Base-by-base conservation (phyloP, 2,329 filamentous ascomycete species). In the Beauveria caledonica region DNA sequence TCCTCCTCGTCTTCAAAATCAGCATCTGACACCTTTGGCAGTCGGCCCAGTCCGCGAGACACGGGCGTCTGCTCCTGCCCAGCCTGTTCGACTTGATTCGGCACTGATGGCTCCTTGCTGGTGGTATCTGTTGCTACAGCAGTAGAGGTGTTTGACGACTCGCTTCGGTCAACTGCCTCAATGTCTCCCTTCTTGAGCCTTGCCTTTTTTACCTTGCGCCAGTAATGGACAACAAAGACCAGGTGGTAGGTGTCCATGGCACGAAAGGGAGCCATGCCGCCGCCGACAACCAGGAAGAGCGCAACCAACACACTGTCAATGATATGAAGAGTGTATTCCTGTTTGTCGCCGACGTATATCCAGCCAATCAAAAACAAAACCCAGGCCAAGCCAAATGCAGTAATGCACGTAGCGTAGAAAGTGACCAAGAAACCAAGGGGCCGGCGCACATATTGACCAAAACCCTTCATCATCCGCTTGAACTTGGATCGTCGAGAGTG, bases 321-420 rank as follows among this genome's bases (percentile, higher is more conserved):
- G 53, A 89, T 73, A 63, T 89, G 85, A 66, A 89, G 83, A 42
- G 83, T 72, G 64, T 89, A 93, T 3, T 84, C 75, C 70, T 93
- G 88, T 66, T 80, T 79, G 33, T 84, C 83, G 21, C 88, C 89
- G 21, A 93, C 87, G 64, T 91, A 92, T 69, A 94, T 90, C 90
- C 90, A 95, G 52, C 87, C 89, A 70, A 96, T 96, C 59, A 95
- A 77, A 74, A 93, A 94, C n/a, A 95, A 80, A 1, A 96, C 90
- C 91, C 90, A 96, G 0, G 89, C 89, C 13, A 93, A 78, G 68
- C 90, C 90, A 66, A 95, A 96, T 0, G 92, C 78, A 0, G 90
- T 94, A 66, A 96, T 92, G 21, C 93, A 78, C 1, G 83, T 86
- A 9, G 90, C 90, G 71, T 96, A 96, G 4, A 95, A 74, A 0